A percentile compares a stretch with the other conserved stretches of the same genome.
Evolutionary conservation across 1,139 yeast species (phyloP).

Genomic region (Debaryomycetaceae sp.): DNA sequence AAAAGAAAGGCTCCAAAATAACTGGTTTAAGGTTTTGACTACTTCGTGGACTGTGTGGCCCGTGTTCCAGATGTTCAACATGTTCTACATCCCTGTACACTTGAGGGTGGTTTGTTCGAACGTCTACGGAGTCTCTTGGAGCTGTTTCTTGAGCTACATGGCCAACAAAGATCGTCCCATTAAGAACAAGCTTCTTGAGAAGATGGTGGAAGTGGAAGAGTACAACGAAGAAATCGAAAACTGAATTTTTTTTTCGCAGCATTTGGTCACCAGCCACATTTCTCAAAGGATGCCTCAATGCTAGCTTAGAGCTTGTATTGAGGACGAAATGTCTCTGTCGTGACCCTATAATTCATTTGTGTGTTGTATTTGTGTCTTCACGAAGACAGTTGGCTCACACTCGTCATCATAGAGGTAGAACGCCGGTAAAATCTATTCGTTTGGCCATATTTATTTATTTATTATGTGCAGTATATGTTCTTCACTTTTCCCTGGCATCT

Average conservation of each 20-base stretch:
- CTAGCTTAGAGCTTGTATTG: no score
- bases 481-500: not conserved
- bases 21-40: slow-evolving; percentile 43
- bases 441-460: slow-evolving; percentile 8
- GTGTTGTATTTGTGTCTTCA: no score
- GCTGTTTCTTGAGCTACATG: slow-evolving; percentile 41
- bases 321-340: no score
- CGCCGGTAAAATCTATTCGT: no score
- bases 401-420: no score
- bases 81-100: slow-evolving; percentile 41
- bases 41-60: slow-evolving; percentile 49
- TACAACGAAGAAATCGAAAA: slow-evolving; percentile 18
- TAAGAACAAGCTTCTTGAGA: slow-evolving; percentile 27
- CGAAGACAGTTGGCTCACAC: no score
- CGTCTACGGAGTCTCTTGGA: slow-evolving; percentile 45
- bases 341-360: no score
- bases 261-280: no score
- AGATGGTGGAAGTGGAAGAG: slow-evolving; percentile 39
- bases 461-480: slow-evolving; percentile 1
- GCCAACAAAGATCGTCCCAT: slow-evolving; percentile 44
- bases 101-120: slow-evolving; percentile 38
- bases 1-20: slow-evolving; percentile 29
- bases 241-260: not conserved
- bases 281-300: no score
- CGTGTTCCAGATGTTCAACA: slow-evolving; percentile 36